Evolutionary conservation across 371 early-diverging fungal species (phyloP).

Genomic region (Gilbertella persicaria): DNA sequence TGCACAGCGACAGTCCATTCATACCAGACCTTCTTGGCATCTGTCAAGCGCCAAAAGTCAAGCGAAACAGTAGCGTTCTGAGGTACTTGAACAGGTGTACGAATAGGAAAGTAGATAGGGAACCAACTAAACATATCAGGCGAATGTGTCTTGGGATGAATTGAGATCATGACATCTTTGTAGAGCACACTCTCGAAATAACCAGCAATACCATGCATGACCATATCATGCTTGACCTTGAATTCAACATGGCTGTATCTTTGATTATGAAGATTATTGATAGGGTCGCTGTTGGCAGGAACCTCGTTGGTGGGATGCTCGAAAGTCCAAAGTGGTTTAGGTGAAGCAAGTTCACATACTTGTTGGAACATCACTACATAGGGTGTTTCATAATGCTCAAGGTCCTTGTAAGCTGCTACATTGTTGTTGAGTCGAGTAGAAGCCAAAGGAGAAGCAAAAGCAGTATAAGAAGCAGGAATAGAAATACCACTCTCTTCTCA

Average conservation of each 20-base stretch:
- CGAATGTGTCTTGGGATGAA: slow-evolving; percentile 83
- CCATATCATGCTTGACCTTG: slow-evolving; percentile 50
- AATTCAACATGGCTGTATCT: slow-evolving; percentile 64
- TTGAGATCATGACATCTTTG: slow-evolving; percentile 81
- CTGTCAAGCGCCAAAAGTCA: slow-evolving; percentile 86
- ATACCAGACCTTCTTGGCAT: slow-evolving; percentile 88
- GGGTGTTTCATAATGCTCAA: slow-evolving; percentile 79
- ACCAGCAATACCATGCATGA: slow-evolving; percentile 93
- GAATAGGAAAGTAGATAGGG: slow-evolving; percentile 91
- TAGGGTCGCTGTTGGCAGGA: slow-evolving; percentile 44
- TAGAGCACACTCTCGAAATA: slow-evolving; percentile 92
- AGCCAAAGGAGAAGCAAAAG: slow-evolving; percentile 85
- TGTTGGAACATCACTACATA: slow-evolving; percentile 92
- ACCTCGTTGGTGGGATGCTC: slow-evolving; percentile 67
- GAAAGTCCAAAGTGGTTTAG: slow-evolving; percentile 82
- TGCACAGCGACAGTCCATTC: slow-evolving; percentile 78
- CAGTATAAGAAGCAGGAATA: slow-evolving; percentile 82
- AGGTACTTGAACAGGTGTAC: slow-evolving; percentile 71
- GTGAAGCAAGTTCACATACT: slow-evolving; percentile 63
- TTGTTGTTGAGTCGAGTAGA: slow-evolving; percentile 76
- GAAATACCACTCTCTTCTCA: slow-evolving; percentile 75
- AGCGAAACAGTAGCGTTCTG: slow-evolving; percentile 58
- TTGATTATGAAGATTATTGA: slow-evolving; percentile 74
- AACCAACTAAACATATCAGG: slow-evolving; percentile 97
- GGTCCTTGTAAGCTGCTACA: slow-evolving; percentile 66